Percentiles rank a stretch among this genome's conserved stretches.
Conservation (phyloP, 108 stramenopile species). For the Hondaea fermentalgiana region DNA sequence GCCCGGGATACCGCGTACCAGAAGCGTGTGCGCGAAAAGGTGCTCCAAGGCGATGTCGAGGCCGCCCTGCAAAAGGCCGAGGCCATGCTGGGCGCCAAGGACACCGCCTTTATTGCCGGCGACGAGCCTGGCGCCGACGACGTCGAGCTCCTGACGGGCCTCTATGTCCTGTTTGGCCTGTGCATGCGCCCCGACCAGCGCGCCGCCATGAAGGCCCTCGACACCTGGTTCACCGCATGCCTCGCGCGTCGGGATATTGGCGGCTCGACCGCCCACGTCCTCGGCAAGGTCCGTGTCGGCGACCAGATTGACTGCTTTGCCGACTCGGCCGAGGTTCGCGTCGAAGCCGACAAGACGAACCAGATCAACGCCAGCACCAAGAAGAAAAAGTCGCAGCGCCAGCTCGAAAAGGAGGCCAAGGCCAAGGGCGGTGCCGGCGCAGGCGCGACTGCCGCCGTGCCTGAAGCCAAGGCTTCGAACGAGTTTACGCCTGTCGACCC, state of each 20-base stretch:
- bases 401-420: slow-evolving; percentile 24
- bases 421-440: background rate
- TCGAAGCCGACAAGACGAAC: background rate
- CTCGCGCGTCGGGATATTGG: background rate
- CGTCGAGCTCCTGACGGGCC: background rate
- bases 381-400: slow-evolving; percentile 18
- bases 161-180: background rate
- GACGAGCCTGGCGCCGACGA: background rate
- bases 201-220: background rate
- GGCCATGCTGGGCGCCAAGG: background rate
- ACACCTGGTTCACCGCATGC: background rate
- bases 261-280: background rate
- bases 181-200: background rate
- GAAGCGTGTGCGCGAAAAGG: background rate
- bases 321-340: background rate
- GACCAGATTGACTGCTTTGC: background rate
- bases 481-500: background rate
- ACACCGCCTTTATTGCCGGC: background rate
- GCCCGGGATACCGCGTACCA: background rate
- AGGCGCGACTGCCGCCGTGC: background rate
- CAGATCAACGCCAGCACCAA: background rate
- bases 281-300: background rate
- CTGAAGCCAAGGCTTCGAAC: background rate
- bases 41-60: background rate
- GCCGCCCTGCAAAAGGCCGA: background rate